Percentiles rank a stretch among this genome's conserved stretches.
These are phyloP conservation scores for Wickerhamiella slavikovae DNA, from an alignment of 805 yeast species.

Conservation along the genomic window DNA sequence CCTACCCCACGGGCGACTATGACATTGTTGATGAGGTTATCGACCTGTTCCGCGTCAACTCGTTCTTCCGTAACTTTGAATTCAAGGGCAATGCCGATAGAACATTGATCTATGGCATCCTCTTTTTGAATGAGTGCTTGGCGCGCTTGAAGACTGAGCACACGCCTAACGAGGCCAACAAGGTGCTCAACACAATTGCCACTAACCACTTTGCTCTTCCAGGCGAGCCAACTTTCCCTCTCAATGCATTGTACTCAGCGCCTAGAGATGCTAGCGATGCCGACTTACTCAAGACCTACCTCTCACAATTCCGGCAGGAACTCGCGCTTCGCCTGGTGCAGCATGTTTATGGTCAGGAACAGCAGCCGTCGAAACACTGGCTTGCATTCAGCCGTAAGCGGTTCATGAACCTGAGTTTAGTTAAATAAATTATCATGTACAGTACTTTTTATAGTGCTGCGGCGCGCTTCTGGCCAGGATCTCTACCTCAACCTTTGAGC, in stretches of 20 bases:
- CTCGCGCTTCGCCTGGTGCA: slow-evolving; percentile 59
- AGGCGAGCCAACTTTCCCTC: slow-evolving; percentile 87
- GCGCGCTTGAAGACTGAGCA: slow-evolving; percentile 31
- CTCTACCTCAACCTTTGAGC: slow-evolving; percentile 58
- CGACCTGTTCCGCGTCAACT: slow-evolving; percentile 86
- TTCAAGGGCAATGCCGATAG: slow-evolving; percentile 92
- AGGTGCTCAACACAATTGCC: slow-evolving; percentile 59
- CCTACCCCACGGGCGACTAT: slow-evolving; percentile 58
- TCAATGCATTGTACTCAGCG: slow-evolving; percentile 57
- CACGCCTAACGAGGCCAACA: slow-evolving; percentile 22
- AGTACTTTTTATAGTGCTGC: slow-evolving; percentile 14
- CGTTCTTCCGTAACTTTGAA: slow-evolving; percentile 92
- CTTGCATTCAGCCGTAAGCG: slow-evolving; percentile 84
- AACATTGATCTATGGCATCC: slow-evolving; percentile 77
- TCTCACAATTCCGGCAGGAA: slow-evolving; percentile 90
- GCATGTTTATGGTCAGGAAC: slow-evolving; percentile 33
- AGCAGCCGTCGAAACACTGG: slow-evolving; percentile 76
- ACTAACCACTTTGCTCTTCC: slow-evolving; percentile 80
- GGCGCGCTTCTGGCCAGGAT: slow-evolving; percentile 46
- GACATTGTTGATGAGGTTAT: slow-evolving; percentile 83
- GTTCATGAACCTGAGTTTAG: slow-evolving; percentile 83
- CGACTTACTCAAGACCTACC: slow-evolving; percentile 59
- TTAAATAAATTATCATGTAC: slow-evolving; percentile 1
- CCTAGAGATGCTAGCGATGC: slow-evolving; percentile 58
- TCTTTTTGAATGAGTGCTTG: slow-evolving; percentile 72